phyloP scores from a whole-genome alignment of 805 yeast species.

The Yarrowia deformans region DNA sequence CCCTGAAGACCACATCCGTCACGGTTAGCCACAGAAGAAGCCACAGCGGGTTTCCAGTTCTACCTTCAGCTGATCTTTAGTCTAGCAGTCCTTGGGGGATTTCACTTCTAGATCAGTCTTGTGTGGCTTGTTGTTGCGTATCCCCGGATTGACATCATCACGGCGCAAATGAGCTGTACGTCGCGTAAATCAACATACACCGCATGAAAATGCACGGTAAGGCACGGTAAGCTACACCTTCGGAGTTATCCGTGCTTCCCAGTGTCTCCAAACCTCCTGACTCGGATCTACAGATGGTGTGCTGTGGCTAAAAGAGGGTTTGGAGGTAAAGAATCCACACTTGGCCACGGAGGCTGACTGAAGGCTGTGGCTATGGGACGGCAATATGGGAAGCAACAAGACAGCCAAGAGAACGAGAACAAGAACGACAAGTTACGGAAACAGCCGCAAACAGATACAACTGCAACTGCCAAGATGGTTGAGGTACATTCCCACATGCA shows the following conservation, averaged over 20 bases:
- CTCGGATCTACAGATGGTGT: slow-evolving; percentile 36
- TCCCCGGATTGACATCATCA: neutral
- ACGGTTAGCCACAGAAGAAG: slow-evolving; percentile 1
- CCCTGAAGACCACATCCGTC: too few species aligned
- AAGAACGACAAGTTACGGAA: neutral
- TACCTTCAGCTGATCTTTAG: neutral
- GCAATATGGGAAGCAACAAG: too few species aligned
- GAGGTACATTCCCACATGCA: neutral
- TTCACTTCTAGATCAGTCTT: neutral
- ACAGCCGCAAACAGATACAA: neutral
- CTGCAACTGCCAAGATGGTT: neutral
- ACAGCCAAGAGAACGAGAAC: too few species aligned
- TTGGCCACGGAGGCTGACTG: slow-evolving; percentile 24
- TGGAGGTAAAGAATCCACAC: slow-evolving; percentile 30
- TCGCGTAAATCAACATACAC: neutral
- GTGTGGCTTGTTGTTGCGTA: slow-evolving; percentile 3
- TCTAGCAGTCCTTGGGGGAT: too few species aligned
- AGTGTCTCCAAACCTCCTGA: slow-evolving; percentile 20
- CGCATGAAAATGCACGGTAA: slow-evolving; percentile 9
- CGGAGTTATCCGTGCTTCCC: neutral
- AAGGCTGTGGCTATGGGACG: slow-evolving; percentile 11
- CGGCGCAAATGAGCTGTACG: neutral
- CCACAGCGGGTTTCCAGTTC: slow-evolving; percentile 10
- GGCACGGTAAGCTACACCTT: neutral
- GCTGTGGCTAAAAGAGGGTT: slow-evolving; percentile 40